phyloP scores from a whole-genome alignment of 2,329 filamentous ascomycete species.

The Fonsecaea erecta region DNA sequence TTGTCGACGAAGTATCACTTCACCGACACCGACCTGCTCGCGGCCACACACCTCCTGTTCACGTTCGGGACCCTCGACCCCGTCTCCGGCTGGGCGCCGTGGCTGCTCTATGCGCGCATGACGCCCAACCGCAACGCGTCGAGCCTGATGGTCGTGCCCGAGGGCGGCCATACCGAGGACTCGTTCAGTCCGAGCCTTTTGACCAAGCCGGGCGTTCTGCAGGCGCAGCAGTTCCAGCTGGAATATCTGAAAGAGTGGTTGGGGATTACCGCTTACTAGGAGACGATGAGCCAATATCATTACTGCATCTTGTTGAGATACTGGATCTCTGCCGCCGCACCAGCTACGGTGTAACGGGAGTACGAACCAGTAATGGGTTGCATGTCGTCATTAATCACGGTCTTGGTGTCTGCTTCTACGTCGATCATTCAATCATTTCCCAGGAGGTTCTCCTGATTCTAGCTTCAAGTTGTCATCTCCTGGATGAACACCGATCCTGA shows the following conservation, averaged over 20 bases:
- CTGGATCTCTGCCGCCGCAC: too few species aligned
- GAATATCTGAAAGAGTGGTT: conserved; percentile 19
- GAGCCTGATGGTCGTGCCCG: neutral
- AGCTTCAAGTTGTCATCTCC: too few species aligned
- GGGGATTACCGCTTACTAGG: conserved; percentile 3
- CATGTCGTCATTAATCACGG: too few species aligned
- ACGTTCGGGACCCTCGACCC: conserved; percentile 20
- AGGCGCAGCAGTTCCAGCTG: conserved; percentile 13
- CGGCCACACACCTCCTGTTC: conserved; percentile 16
- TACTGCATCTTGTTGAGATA: too few species aligned
- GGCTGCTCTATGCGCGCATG: conserved; percentile 9
- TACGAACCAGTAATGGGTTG: too few species aligned
- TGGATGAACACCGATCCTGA: too few species aligned
- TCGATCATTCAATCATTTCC: too few species aligned
- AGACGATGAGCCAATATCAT: too few species aligned
- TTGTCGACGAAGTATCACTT: conserved; percentile 17
- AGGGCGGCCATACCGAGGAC: neutral
- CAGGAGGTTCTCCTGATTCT: too few species aligned
- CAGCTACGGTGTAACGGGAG: too few species aligned
- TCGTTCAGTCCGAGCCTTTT: neutral
- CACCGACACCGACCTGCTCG: conserved; percentile 16
- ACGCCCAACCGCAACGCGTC: neutral
- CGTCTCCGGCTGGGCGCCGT: conserved; percentile 10
- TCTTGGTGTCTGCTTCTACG: too few species aligned
- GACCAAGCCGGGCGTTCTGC: conserved; percentile 6